These are phyloP conservation scores for Candida maltosa DNA, from an alignment of 805 yeast species.

Conservation along the genomic window DNA sequence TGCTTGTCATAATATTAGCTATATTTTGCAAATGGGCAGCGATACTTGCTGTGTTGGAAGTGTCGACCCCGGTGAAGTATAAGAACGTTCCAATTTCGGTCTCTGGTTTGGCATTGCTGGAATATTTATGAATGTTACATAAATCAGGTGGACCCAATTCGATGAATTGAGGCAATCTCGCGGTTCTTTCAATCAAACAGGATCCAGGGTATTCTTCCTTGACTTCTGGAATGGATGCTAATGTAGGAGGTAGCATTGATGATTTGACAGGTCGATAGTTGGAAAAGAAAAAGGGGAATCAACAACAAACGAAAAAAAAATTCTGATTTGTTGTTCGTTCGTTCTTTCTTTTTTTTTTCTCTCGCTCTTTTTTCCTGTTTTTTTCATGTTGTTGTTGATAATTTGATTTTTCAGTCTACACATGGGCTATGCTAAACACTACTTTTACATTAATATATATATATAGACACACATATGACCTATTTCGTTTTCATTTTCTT, in stretches of 20 bases:
- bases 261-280: too few species aligned
- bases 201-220: conserved; percentile 56
- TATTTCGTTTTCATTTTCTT: conserved; percentile 3
- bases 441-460: too few species aligned
- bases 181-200: conserved; percentile 62
- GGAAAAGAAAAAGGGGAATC: not conserved
- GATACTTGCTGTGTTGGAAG: conserved; percentile 71
- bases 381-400: not conserved
- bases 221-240: conserved; percentile 41
- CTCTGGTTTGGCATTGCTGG: conserved; percentile 37
- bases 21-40: conserved; percentile 71
- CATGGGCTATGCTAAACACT: not conserved
- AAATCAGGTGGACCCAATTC: conserved; percentile 76
- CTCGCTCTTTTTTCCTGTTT: conserved; percentile 2
- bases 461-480: too few species aligned
- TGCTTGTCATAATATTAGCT: conserved; percentile 57
- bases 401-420: not conserved
- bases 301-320: not conserved
- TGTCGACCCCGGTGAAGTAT: conserved; percentile 73
- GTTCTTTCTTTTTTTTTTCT: not conserved
- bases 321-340: not conserved
- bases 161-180: conserved; percentile 52
- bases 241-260: conserved; percentile 32
- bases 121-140: conserved; percentile 46
- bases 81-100: conserved; percentile 66